Evolutionary conservation across 1,284 basidiomycete species (phyloP), one percentile per base, ranked within the genome.

Genomic region (Inonotus hispidus): DNA sequence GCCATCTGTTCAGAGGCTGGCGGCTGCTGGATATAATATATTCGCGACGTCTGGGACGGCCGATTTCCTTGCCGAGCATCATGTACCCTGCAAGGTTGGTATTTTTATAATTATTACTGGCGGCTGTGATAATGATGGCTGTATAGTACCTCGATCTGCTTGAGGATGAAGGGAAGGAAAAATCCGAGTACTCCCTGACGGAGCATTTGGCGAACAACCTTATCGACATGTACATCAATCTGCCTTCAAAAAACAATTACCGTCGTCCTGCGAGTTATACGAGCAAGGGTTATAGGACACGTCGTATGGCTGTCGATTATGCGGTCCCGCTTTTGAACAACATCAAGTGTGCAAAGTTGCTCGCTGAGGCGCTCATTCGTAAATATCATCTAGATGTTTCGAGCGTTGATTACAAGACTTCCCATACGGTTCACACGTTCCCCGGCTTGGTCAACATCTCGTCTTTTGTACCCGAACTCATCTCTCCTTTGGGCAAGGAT

Each of bases 241-340:
- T 99, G 68, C 97, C 97, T 1, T 98, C 95, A 50, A 98, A 95
- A 79, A 99, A 99, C 76, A 87, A 95, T 72, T 99, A 95, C 75
- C 92, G 97, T 65, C 92, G 97, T 52, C 96, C 96, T 8, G 95
- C 95, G 14, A 96, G 90, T 73, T 99, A 98, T 73, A 88, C 94
- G 60, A 98, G 94, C 72, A 96, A 97, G 75, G 97, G 96, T 11
- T 99, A 99, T 75, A 87, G 88, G 65, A 96, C 95, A 35, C 92
- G 97, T 72, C 91, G 96, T 66, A 95, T 98, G 92, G 96, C 97
- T n/a, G 96, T 99, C 66, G 96, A 99, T 76, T 98, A 96, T 70
- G 95, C 95, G 37, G 89, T 99, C 41, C 96, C 97, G 0, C 81
- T 99, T 58, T 95, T 99, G 73, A 99, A 96, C 62, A 99, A 99